Evolutionary conservation across 2,329 filamentous ascomycete genomes (phyloP).

Genomic region (Cryphonectria parasitica): DNA sequence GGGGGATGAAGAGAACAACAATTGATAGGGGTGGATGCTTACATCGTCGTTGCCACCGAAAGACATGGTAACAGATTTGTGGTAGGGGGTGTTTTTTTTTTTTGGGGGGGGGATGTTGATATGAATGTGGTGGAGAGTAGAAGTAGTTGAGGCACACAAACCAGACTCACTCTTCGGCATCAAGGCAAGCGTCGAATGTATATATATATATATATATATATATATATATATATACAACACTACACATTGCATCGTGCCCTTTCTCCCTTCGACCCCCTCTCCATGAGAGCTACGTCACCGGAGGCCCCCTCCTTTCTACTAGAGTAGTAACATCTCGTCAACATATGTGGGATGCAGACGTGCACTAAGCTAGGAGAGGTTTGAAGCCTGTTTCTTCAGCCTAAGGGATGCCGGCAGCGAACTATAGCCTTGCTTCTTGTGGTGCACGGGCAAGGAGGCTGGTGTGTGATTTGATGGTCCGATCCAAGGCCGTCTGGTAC

Average conservation of each 20-base stretch:
- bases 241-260: background rate
- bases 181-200: slow-evolving; percentile 4
- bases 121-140: background rate
- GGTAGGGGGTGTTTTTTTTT: background rate
- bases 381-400: slow-evolving; percentile 14
- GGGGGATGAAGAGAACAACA: background rate
- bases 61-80: slow-evolving; percentile 46
- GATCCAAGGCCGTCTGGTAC: too few species aligned
- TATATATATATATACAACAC: background rate
- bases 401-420: background rate
- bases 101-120: background rate
- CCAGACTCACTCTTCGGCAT: too few species aligned
- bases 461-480: background rate
- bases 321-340: background rate
- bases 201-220: slow-evolving; percentile 9
- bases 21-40: slow-evolving; percentile 2
- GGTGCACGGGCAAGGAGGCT: background rate
- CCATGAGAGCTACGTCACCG: slow-evolving; percentile 16
- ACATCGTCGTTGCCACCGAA: slow-evolving; percentile 48
- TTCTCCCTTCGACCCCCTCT: background rate
- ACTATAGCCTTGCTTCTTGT: slow-evolving; percentile 2
- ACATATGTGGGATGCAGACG: background rate
- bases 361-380: background rate
- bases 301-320: slow-evolving; percentile 1
- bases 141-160: background rate